phyloP scores from a whole-genome alignment of 108 stramenopile genomes.

The Chaetoceros tenuissimus region DNA sequence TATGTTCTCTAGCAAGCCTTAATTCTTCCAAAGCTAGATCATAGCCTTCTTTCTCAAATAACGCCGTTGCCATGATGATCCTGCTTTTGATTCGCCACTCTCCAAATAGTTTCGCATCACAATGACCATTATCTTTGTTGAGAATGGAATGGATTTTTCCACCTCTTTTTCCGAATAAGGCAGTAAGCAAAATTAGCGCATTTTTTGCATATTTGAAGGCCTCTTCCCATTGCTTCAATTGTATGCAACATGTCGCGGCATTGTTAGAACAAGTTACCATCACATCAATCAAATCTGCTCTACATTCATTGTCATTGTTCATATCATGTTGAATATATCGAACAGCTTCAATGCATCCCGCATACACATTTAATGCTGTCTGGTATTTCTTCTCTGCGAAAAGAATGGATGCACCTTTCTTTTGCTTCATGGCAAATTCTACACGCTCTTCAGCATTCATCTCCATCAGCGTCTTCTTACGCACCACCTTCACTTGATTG shows the following conservation, averaged over 20 bases:
- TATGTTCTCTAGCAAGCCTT: conserved; percentile 31
- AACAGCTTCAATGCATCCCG: conserved; percentile 58
- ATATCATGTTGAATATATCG: conserved; percentile 65
- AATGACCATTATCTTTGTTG: conserved; percentile 27
- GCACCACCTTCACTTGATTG: conserved; percentile 38
- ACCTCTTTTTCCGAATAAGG: conserved; percentile 48
- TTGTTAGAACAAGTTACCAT: conserved; percentile 82
- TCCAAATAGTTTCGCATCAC: conserved; percentile 66
- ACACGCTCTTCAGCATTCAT: conserved; percentile 60
- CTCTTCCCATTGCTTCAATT: conserved; percentile 44
- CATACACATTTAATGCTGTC: conserved; percentile 43
- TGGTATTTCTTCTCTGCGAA: conserved; percentile 45
- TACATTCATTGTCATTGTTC: conserved; percentile 45
- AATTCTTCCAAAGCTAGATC: conserved; percentile 24
- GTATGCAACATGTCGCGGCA: conserved; percentile 63
- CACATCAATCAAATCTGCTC: conserved; percentile 61
- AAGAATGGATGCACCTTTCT: conserved; percentile 28
- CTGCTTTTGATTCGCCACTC: conserved; percentile 67
- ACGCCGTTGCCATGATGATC: conserved; percentile 36
- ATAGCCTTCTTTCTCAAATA: conserved; percentile 29
- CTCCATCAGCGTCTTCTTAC: conserved; percentile 41
- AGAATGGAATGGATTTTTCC: conserved; percentile 47
- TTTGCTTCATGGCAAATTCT: conserved; percentile 38
- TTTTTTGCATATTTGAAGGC: conserved; percentile 42
- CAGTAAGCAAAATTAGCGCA: conserved; percentile 57